Conservation (phyloP, 257 asterid species). For the Solanum habrochaites region DNA sequence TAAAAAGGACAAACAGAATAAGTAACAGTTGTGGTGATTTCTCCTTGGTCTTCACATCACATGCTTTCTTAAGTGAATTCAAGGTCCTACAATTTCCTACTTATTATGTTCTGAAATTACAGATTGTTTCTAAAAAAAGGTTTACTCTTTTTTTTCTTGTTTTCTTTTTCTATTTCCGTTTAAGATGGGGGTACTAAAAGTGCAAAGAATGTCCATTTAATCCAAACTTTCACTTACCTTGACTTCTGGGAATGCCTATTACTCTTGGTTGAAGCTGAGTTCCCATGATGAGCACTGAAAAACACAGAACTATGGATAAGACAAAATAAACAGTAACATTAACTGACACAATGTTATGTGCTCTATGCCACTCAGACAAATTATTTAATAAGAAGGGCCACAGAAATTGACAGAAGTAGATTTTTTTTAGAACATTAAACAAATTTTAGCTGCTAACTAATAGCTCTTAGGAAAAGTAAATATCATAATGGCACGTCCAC, state of each 20-base stretch:
- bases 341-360: neutral
- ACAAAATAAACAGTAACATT: neutral
- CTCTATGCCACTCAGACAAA: neutral
- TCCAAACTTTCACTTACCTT: neutral
- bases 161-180: neutral
- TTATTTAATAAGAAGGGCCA: neutral
- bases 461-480: neutral
- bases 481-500: neutral
- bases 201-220: neutral
- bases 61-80: neutral
- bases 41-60: neutral
- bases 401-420: neutral
- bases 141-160: neutral
- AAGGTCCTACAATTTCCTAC: neutral
- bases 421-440: neutral
- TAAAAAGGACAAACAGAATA: neutral
- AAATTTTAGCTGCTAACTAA: neutral
- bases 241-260: slow-evolving; percentile 4
- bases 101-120: neutral
- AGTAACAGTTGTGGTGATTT: neutral
- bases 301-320: neutral
- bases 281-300: slow-evolving; percentile 10
- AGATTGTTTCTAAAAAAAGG: neutral
- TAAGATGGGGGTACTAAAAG: neutral
- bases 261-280: slow-evolving; percentile 12